Evolutionary conservation across 2,329 filamentous ascomycete species (phyloP), one percentile per base, ranked within the genome.

Genomic region (Pyrenophora graminea): DNA sequence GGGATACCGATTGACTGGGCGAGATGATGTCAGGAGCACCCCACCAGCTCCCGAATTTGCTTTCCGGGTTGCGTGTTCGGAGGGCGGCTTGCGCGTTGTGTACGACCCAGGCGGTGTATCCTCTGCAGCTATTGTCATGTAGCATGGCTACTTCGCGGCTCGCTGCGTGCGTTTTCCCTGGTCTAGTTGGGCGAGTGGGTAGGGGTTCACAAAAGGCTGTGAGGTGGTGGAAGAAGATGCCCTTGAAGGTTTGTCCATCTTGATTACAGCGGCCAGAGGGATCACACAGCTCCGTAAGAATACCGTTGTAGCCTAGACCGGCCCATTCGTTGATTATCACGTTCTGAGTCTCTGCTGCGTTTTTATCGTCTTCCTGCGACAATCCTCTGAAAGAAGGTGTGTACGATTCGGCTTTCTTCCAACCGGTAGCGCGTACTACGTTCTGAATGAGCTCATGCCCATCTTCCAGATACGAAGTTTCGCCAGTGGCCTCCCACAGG

Each of bases 221-320:
- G 2, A 97, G 78, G 68, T 97, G 93, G 67, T 96, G 90, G 75
- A 96, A 96, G 78, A 92, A 96, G 49, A 97, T 93, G 23, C 90
- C 89, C 72, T 97, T 97, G 82, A 97, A 97, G 0, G 90, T 91
- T 64, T 97, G 92, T 0, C 82, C 82, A 62, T 97, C 83, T 70
- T 97, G 91, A 15, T 85, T 91, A 71, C 92, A 97, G 36, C 77
- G 80, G 3, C 84, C 90, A 15, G 76, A 76, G 2, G 85, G 83
- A 69, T 97, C 93, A 68, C 93, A 97, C 31, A 81, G 75, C 40
- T 97, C 93, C 69, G 96, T 91, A 36, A 97, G 74, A 23, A 97
- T 82, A 2, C 93, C 93, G 15, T 82, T 82, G 4, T 88, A 83
- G 21, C 92, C 92, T 0, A 96, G 79, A 0, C 91, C 90, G 33